Conservation (phyloP, 257 asterid genomes). For the Solanum lycopersicoides region DNA sequence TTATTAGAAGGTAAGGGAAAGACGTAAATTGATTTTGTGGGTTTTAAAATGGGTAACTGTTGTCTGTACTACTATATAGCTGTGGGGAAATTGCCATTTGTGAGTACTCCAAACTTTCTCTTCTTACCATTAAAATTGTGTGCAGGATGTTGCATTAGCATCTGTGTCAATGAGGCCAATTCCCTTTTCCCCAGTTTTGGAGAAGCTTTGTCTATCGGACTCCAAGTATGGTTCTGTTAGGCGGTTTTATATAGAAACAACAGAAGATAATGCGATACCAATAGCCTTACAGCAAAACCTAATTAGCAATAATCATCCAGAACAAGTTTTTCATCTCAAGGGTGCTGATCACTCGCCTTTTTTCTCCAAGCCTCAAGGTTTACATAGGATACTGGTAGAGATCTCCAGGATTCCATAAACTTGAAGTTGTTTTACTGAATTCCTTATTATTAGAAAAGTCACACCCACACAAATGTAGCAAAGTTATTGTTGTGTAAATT, state of each 20-base stretch:
- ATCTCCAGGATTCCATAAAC: conserved; percentile 52
- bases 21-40: not conserved
- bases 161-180: conserved; percentile 91
- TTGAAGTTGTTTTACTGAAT: not conserved
- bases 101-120: not conserved
- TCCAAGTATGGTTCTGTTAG: conserved; percentile 69
- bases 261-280: conserved; percentile 88
- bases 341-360: conserved; percentile 97
- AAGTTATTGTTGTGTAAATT: not conserved
- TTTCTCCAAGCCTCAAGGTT: conserved; percentile 95
- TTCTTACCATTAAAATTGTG: not conserved
- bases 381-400: conserved; percentile 70
- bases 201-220: conserved; percentile 77
- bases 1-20: not conserved
- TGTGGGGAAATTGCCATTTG: not conserved
- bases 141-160: conserved; percentile 93
- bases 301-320: conserved; percentile 59
- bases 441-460: not conserved
- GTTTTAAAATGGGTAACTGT: not conserved
- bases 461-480: not conserved
- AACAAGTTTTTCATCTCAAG: conserved; percentile 60
- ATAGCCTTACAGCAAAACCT: conserved; percentile 58
- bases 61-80: not conserved
- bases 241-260: conserved; percentile 66
- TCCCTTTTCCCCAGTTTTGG: conserved; percentile 80